Evolutionary conservation across 2,329 filamentous ascomycete species (phyloP), one percentile per base, ranked within the genome.

Genomic region (Cadophora sp.): DNA sequence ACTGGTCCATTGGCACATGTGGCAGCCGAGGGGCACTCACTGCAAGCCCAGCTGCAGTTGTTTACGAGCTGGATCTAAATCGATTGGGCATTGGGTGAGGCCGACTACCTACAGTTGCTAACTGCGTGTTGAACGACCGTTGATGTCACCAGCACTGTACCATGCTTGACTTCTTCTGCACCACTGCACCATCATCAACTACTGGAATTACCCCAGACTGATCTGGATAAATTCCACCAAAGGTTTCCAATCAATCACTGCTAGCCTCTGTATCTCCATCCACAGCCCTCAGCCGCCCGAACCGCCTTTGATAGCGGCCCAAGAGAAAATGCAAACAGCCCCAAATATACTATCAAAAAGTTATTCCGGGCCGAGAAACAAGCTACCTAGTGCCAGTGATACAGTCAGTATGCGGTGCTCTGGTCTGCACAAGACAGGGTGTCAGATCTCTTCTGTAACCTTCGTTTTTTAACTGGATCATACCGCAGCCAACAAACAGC

Each of bases 361-460:
- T 36, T n/a, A 20, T 14, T 36, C 36, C 33, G 53, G n/a, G 13
- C 41, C 22, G 45, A 51, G 39, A 43, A 48, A n/a, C 5, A 43
- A 51, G n/a, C 39, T 43, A n/a, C n/a, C n/a, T n/a, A n/a, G n/a
- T n/a, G n/a, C n/a, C n/a, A n/a, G n/a, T n/a, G n/a, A n/a, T n/a
- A n/a, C n/a, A 47, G 61, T 59, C 55, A 4, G n/a, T 14, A 59
- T 51, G 27, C 14, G 22, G 62, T 41, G n/a, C n/a, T 45, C 16
- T 20, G n/a, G n/a, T 39, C 36, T 39, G 45, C 20, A 20, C 45
- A 50, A 39, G 62, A 45, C 50, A 48, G 55, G 56, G 55, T 58
- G 56, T 64, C 48, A 61, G 61, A 67, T 67, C 61, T 45, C 16
- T 61, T 60, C 48, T 45, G 47, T 45, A 61, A 59, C 59, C 53